phyloP scores from a whole-genome alignment of 306 rosid genomes.

The Vigna hirtella region DNA sequence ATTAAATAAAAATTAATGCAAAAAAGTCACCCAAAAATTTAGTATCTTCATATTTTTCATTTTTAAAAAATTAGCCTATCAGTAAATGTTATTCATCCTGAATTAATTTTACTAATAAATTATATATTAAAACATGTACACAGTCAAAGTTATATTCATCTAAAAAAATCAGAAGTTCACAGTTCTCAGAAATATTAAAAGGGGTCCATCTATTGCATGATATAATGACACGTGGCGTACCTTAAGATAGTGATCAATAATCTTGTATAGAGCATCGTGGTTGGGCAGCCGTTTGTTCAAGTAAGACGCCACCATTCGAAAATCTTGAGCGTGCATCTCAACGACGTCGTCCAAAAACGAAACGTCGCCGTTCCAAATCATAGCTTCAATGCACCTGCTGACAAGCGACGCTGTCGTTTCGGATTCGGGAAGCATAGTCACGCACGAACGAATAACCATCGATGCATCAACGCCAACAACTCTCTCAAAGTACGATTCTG shows the following conservation, averaged over 20 bases:
- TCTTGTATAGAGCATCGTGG: slow-evolving; percentile 74
- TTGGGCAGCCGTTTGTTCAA: slow-evolving; percentile 53
- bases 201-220: neutral
- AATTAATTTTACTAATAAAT: neutral
- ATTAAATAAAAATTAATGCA: neutral
- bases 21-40: neutral
- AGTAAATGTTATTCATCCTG: neutral
- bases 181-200: neutral
- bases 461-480: slow-evolving; percentile 59
- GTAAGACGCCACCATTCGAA: slow-evolving; percentile 60
- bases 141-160: neutral
- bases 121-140: neutral
- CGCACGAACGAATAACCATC: slow-evolving; percentile 71
- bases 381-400: slow-evolving; percentile 73
- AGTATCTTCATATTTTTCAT: neutral
- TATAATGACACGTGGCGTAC: slow-evolving; percentile 50
- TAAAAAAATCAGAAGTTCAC: neutral
- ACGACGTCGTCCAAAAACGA: slow-evolving; percentile 53
- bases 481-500: slow-evolving; percentile 63
- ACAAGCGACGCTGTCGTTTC: slow-evolving; percentile 75
- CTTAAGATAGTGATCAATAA: slow-evolving; percentile 68
- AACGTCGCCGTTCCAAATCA: slow-evolving; percentile 48
- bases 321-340: slow-evolving; percentile 57
- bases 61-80: neutral
- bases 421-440: slow-evolving; percentile 79